Percentiles rank a stretch among this genome's conserved stretches.
Evolutionary conservation across 1,139 yeast genomes (phyloP).

Genomic region (Candida tropicalis): DNA sequence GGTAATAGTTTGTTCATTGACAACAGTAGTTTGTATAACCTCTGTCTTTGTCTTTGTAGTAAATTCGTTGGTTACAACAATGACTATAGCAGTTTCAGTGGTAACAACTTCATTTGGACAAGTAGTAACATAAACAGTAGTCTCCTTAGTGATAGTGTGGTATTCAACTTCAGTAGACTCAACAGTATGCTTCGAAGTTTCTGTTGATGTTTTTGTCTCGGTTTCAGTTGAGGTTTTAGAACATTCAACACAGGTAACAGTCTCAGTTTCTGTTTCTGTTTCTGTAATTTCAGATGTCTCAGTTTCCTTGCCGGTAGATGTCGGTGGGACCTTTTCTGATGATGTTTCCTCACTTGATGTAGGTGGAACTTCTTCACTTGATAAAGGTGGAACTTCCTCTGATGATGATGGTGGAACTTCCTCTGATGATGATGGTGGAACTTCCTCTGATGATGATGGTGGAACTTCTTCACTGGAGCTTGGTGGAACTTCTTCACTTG

Average conservation of each 20-base stretch:
- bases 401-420: too few species aligned
- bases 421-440: too few species aligned
- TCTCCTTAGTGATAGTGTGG: background rate
- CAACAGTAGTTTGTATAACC: conserved; percentile 4
- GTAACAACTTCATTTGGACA: conserved; percentile 2
- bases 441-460: too few species aligned
- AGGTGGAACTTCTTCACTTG: background rate
- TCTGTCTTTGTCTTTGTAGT: background rate
- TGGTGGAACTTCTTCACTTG: too few species aligned
- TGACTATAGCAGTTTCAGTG: conserved; percentile 1
- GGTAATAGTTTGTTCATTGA: conserved; percentile 1
- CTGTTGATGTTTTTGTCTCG: background rate
- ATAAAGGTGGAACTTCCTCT: background rate
- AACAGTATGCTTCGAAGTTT: background rate
- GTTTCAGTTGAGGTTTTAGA: background rate
- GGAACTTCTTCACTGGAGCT: too few species aligned
- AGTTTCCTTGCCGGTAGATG: background rate
- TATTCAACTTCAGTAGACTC: background rate
- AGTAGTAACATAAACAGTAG: conserved; percentile 1
- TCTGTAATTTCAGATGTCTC: background rate
- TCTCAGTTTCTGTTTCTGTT: background rate
- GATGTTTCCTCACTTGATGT: background rate
- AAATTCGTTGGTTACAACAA: conserved; percentile 3
- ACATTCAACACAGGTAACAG: background rate
- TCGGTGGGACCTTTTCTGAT: background rate